Percentiles rank a stretch among this genome's conserved stretches.
Conservation (phyloP, 2,329 filamentous ascomycete genomes). For the Neofusicoccum parvum region DNA sequence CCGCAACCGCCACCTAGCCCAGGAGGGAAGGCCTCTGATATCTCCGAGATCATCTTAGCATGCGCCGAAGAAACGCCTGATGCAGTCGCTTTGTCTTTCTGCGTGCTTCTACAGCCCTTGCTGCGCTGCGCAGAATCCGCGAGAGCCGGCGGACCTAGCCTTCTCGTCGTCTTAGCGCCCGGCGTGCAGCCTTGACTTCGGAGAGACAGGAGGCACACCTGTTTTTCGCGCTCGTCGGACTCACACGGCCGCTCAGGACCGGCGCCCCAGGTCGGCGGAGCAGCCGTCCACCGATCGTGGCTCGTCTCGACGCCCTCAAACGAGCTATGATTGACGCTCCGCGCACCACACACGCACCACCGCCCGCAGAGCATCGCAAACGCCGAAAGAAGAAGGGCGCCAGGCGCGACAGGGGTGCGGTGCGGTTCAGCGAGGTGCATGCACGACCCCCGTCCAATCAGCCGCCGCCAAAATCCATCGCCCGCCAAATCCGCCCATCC, state of each 20-base stretch:
- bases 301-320: constrained; percentile 7
- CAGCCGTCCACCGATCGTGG: background rate
- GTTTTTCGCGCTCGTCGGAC: background rate
- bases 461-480: background rate
- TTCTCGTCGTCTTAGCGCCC: background rate
- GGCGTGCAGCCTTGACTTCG: constrained; percentile 4
- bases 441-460: constrained; percentile 4
- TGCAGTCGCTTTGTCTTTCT: background rate
- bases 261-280: background rate
- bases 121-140: background rate
- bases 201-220: constrained; percentile 3
- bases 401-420: background rate
- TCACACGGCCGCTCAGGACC: background rate
- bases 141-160: background rate
- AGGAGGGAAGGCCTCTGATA: constrained; percentile 2
- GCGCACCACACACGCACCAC: background rate
- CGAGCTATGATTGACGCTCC: background rate
- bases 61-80: constrained; percentile 2
- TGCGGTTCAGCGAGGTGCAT: background rate
- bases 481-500: background rate
- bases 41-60: background rate
- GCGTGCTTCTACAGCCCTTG: background rate
- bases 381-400: background rate
- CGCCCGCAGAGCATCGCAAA: background rate
- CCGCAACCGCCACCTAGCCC: background rate